Conservation (phyloP, 129 eudicot genomes). For the Gnaphalium uliginosum region DNA sequence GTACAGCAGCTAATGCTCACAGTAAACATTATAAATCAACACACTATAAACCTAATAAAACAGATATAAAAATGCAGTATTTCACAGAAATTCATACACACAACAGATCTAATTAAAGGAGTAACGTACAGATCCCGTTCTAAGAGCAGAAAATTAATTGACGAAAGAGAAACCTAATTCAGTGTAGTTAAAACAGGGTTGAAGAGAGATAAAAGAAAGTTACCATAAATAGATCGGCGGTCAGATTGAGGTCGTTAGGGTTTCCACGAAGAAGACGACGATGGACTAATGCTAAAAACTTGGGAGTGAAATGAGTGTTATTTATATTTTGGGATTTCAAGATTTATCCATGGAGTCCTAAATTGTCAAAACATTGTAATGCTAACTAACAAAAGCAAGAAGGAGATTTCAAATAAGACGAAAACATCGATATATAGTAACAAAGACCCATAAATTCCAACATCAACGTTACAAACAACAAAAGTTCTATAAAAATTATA, state of each 20-base stretch:
- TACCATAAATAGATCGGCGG: conserved; percentile 21
- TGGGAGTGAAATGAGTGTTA: too few relatives aligned
- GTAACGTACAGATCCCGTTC: conserved; percentile 6
- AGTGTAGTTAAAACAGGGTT: not conserved
- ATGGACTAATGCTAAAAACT: conserved; percentile 21
- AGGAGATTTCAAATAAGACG: too few relatives aligned
- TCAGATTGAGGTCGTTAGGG: conserved; percentile 36
- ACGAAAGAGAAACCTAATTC: not conserved
- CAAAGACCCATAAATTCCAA: too few relatives aligned
- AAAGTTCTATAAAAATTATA: too few relatives aligned
- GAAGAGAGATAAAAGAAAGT: not conserved
- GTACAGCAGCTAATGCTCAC: too few relatives aligned
- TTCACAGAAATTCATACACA: conserved; percentile 1
- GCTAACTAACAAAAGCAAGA: not conserved
- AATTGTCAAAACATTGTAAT: not conserved
- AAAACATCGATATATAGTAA: too few relatives aligned
- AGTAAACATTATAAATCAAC: too few relatives aligned
- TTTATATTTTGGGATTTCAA: too few relatives aligned
- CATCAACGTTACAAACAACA: too few relatives aligned
- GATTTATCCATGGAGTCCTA: not conserved
- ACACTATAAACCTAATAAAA: too few relatives aligned
- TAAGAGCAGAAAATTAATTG: not conserved
- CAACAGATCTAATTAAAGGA: conserved; percentile 23
- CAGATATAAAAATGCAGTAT: too few relatives aligned
- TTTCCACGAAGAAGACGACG: conserved; percentile 38